Conservation (phyloP, 2,329 filamentous ascomycete species). For the Epichloe gansuensis region DNA sequence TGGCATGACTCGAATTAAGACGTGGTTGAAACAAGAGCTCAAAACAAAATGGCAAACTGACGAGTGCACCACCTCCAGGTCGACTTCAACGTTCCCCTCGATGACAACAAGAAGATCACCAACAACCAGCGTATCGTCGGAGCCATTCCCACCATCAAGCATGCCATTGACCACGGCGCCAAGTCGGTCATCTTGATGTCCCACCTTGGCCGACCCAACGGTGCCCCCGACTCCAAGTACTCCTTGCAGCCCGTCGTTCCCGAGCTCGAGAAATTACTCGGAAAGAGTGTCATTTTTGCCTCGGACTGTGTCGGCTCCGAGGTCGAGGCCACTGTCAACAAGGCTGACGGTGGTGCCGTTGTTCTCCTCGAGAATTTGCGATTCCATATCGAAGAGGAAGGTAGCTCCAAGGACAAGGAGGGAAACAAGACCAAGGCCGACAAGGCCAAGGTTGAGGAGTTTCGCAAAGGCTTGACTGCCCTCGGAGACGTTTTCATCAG, state of each 20-base stretch:
- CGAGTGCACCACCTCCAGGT: constrained; percentile 43
- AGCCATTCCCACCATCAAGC: constrained; percentile 88
- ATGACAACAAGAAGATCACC: constrained; percentile 83
- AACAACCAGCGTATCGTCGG: constrained; percentile 98
- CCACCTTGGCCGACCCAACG: constrained; percentile 91
- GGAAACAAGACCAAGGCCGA: constrained; percentile 98
- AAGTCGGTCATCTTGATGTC: constrained; percentile 96
- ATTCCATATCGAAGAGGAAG: constrained; percentile 97
- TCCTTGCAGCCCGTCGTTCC: constrained; percentile 83
- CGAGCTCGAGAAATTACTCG: constrained; percentile 82
- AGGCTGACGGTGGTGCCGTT: constrained; percentile 67
- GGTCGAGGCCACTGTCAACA: constrained; percentile 80
- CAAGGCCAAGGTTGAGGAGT: constrained; percentile 80
- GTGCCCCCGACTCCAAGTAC: constrained; percentile 83
- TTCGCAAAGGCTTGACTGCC: constrained; percentile 88
- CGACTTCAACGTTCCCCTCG: constrained; percentile 99
- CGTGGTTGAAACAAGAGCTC: background rate
- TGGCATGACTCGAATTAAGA: background rate
- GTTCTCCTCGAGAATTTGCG: constrained; percentile 94
- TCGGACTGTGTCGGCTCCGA: constrained; percentile 82
- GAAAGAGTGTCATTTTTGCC: constrained; percentile 74
- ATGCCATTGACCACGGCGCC: constrained; percentile 78
- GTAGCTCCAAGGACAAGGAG: constrained; percentile 81
- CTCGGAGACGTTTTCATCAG: constrained; percentile 95
- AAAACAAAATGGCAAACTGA: background rate